These are phyloP conservation scores for Symbiodinium pilosum DNA, from an alignment of 73 alveolate genomes.

Conservation along the genomic window DNA sequence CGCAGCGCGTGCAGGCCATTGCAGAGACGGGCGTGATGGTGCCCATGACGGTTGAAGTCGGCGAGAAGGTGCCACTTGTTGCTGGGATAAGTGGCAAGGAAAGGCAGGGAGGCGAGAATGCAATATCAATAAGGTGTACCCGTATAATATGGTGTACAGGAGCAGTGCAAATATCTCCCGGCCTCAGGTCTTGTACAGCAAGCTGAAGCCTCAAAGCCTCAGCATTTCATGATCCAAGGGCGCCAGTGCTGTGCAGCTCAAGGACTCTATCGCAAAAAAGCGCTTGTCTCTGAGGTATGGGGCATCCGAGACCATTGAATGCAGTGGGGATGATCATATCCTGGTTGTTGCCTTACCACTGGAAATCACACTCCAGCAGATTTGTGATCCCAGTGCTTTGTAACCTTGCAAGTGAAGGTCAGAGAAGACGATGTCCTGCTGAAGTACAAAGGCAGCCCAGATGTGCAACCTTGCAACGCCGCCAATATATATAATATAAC, in stretches of 20 bases:
- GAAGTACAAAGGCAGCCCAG: conserved; percentile 54
- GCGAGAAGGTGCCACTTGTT: conserved; percentile 37
- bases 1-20: conserved; percentile 14
- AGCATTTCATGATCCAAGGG: too few relatives aligned
- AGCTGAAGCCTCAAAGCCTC: background rate
- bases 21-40: conserved; percentile 57
- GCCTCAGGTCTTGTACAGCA: conserved; percentile 81
- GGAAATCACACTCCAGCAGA: too few relatives aligned
- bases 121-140: too few relatives aligned
- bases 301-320: conserved; percentile 72
- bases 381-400: too few relatives aligned
- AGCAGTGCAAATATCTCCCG: too few relatives aligned
- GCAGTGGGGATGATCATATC: conserved; percentile 64
- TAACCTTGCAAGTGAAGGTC: background rate
- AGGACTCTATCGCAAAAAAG: too few relatives aligned
- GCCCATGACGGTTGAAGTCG: conserved; percentile 76
- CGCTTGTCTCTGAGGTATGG: conserved; percentile 34
- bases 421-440: conserved; percentile 82
- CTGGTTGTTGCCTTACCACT: background rate
- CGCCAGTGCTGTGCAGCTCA: too few relatives aligned
- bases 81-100: background rate
- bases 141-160: too few relatives aligned
- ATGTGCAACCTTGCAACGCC: background rate
- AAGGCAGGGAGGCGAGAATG: background rate
- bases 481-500: too few relatives aligned